These are phyloP conservation scores for Rubroshorea leprosula DNA, from an alignment of 345 rosid species.

Conservation along the genomic window DNA sequence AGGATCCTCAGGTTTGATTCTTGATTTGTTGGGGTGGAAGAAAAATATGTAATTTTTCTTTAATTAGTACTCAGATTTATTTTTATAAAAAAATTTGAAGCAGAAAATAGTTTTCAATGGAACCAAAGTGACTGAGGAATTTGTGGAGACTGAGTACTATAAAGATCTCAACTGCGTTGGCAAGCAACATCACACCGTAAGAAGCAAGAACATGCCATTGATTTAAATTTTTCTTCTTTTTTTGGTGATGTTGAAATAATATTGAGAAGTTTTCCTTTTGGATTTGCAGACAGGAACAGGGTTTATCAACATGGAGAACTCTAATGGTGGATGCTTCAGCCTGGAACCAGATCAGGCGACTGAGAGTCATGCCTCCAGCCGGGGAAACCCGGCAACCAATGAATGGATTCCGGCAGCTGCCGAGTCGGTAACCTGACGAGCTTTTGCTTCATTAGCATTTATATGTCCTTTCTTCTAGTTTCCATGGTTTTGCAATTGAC, in stretches of 20 bases:
- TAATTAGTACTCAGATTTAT: background rate
- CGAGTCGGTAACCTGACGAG: slow-evolving; percentile 24
- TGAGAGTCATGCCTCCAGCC: slow-evolving; percentile 36
- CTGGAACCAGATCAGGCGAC: slow-evolving; percentile 27
- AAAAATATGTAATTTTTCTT: slow-evolving; percentile 27
- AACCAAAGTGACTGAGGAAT: slow-evolving; percentile 40
- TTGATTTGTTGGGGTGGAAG: background rate
- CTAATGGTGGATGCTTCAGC: slow-evolving; percentile 25
- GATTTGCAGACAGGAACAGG: slow-evolving; percentile 61
- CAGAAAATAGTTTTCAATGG: slow-evolving; percentile 35
- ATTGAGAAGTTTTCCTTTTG: background rate
- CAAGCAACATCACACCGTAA: slow-evolving; percentile 65
- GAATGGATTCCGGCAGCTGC: slow-evolving; percentile 55
- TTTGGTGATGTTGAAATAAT: background rate
- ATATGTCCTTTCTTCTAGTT: background rate
- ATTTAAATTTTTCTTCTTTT: background rate
- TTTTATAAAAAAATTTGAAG: background rate
- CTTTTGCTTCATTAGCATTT: background rate
- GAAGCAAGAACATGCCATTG: too few relatives aligned
- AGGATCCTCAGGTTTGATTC: slow-evolving; percentile 16
- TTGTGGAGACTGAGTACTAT: slow-evolving; percentile 60
- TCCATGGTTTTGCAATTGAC: background rate
- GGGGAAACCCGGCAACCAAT: slow-evolving; percentile 71
- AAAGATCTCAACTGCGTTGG: slow-evolving; percentile 48
- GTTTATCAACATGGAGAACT: slow-evolving; percentile 42